Base-by-base conservation (phyloP, 163 green algal species). In the Scenedesmus sp. region DNA sequence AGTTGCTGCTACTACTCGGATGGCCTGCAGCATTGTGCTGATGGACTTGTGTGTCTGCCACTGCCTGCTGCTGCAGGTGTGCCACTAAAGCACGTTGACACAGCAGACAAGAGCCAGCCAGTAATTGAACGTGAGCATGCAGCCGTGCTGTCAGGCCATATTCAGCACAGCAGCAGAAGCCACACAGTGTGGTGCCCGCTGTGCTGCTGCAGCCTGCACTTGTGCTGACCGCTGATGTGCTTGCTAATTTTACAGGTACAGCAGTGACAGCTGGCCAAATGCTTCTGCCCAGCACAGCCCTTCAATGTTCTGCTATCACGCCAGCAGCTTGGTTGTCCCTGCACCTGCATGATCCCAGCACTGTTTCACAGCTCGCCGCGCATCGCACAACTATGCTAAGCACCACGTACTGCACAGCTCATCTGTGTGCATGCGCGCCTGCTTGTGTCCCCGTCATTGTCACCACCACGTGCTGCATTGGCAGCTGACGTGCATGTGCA, bases 401-500 rank as follows among this genome's bases (percentile, higher is more conserved):
- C 72, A 81, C n/a, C 37, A n/a, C n/a, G n/a, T n/a, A 35, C 42
- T 46, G 33, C 35, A 37, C 30, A 78, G 42, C n/a, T 40, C 65
- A 78, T 78, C 30, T 40, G 42, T 78, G 65, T 42, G 10, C 30
- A 24, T 42, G 24, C 65, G 22, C 42, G 24, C 30, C 65, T 40
- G 30, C 65, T n/a, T 7, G 15, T 78, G 65, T 42, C 26, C n/a
- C 7, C 46, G n/a, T 53, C 10, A 53, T 16, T 10, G 10, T 53
- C 46, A 10, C 10, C 46, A 16, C 6, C 51, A 61, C 51, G 51
- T 61, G 51, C n/a, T 81, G 40, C 76, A 15, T 30, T 22, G 56
- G 78, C 87, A 91, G 87, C 87, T n/a, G 70, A 82, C 49, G 79
- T 87, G 26, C 87, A 91, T 56, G 43, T 91, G 26, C 56, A 81